These are phyloP conservation scores for Suillus hirtellus DNA, from an alignment of 768 basidiomycete genomes.

Conservation along the genomic window DNA sequence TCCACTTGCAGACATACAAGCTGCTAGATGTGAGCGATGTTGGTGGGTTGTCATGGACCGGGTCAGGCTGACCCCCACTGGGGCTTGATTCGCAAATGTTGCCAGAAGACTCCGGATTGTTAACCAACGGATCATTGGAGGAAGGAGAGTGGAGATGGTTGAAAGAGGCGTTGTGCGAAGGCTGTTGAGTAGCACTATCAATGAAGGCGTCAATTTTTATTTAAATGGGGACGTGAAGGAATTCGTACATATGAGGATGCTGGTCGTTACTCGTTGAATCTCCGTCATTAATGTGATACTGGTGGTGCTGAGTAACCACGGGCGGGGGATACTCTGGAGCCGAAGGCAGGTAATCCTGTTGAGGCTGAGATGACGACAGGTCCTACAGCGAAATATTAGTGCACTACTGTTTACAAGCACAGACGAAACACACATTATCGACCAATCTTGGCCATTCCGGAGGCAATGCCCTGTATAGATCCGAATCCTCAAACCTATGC, in stretches of 20 bases:
- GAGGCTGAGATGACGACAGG: neutral
- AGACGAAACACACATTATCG: neutral
- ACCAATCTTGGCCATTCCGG: too few relatives aligned
- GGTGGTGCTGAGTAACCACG: too few relatives aligned
- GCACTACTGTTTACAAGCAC: neutral
- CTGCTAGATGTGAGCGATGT: neutral
- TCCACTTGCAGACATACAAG: neutral
- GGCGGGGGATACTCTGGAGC: too few relatives aligned
- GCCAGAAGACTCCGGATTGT: neutral
- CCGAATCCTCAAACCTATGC: neutral
- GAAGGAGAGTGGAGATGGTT: neutral
- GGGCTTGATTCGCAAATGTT: neutral
- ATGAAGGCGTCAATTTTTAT: neutral
- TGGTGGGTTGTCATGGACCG: neutral
- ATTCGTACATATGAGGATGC: too few relatives aligned
- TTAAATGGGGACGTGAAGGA: neutral
- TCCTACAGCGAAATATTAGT: neutral
- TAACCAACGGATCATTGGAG: neutral
- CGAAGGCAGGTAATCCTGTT: too few relatives aligned
- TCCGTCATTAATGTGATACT: too few relatives aligned
- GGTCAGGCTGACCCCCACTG: neutral
- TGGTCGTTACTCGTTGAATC: too few relatives aligned
- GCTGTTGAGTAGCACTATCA: neutral
- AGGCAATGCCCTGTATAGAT: fast-evolving
- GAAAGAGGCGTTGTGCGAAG: neutral